phyloP scores from a whole-genome alignment of 2,329 filamentous ascomycete species.

The Neopestalotiopsis sp. region DNA sequence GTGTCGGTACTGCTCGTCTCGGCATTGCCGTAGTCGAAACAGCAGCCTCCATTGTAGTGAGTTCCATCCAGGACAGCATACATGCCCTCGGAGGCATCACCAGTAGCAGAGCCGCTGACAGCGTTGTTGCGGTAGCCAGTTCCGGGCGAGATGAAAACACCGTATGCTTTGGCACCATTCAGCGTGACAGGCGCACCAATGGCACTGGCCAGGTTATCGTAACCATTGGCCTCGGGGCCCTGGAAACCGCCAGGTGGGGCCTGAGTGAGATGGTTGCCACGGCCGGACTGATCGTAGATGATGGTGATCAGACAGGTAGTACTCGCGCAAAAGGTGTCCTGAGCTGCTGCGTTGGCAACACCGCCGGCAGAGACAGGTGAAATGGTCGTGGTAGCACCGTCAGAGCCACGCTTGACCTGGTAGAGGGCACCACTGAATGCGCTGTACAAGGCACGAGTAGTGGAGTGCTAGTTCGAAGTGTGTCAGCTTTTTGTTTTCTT shows the following conservation, averaged over 20 bases:
- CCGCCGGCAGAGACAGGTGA: conserved; percentile 61
- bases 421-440: conserved; percentile 60
- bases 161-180: conserved; percentile 66
- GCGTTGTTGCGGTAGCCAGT: conserved; percentile 68
- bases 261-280: conserved; percentile 66
- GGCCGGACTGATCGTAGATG: conserved; percentile 71
- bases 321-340: conserved; percentile 64
- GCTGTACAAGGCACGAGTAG: conserved; percentile 67
- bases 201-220: conserved; percentile 65
- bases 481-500: too few relatives aligned
- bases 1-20: conserved; percentile 58
- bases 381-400: conserved; percentile 53
- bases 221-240: conserved; percentile 61
- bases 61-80: conserved; percentile 66
- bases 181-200: conserved; percentile 66
- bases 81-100: conserved; percentile 63
- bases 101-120: conserved; percentile 56
- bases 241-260: conserved; percentile 63
- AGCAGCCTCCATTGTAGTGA: conserved; percentile 63
- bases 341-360: conserved; percentile 64
- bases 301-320: conserved; percentile 69
- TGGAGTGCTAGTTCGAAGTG: conserved; percentile 50
- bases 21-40: conserved; percentile 64
- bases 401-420: conserved; percentile 63
- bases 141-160: conserved; percentile 65